Base-by-base conservation (phyloP, 2,329 filamentous ascomycete species). In the Pezicula neosporulosa region DNA sequence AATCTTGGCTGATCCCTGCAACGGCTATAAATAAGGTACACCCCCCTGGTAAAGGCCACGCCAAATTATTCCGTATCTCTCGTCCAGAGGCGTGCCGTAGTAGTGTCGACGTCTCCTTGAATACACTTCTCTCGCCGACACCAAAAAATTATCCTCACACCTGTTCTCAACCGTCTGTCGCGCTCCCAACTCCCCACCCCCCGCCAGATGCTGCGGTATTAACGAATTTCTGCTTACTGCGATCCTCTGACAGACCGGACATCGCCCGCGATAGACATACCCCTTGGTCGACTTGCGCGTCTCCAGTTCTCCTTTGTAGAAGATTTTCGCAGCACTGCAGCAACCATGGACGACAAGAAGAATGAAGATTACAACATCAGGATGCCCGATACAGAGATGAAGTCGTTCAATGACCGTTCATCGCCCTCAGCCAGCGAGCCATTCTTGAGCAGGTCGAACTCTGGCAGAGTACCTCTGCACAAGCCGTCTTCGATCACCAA, bases 341-440 rank as follows among this genome's bases (percentile, higher is more conserved):
- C 60, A 66, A 77, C 63, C 59, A 96, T 96, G 90, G 80, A 86
- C 65, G 89, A 94, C 77, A 91, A 92, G 70, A 95, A 94, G 80
- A 94, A 90, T 71, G 87, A 89, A 68, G 89, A 94, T 68, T 89
- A 86, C 66, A 74, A 80, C 56, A 78, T 90, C 67, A 82, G 87
- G 63, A 82, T 90, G 76, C 81, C 81, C 33, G 60, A 63, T 3
- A 68, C 64, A 37, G 61, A 63, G 54, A 61, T 62, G 62, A 73
- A 53, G 63, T 69, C 53, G 61, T 63, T 59, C 60, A 60, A 56
- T 67, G 57, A 59, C 54, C 63, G 55, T 56, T 65, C 59, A 53
- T 65, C 70, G 49, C 67, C 68, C 33, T 62, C 65, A 49, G 66
- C 69, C 57, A 65, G 55, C 67, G 64, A 72, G 55, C 57, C 72